phyloP scores from a whole-genome alignment of 108 stramenopile species.

The Stephanodiscus triporus region DNA sequence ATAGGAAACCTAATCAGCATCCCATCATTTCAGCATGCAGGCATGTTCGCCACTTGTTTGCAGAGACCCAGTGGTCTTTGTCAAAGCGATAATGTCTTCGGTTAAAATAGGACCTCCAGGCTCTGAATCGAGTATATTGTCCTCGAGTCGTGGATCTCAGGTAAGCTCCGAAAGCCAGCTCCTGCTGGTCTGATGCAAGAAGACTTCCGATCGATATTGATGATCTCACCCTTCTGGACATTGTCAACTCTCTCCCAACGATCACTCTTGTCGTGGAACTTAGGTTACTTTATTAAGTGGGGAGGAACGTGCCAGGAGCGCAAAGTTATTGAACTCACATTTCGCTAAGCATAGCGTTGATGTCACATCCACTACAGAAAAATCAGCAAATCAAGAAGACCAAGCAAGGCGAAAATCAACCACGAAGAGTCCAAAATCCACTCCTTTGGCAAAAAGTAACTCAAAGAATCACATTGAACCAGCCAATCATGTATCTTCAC shows the following conservation, averaged over 20 bases:
- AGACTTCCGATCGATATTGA: too few relatives aligned
- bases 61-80: slow-evolving; percentile 70
- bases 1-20: too few relatives aligned
- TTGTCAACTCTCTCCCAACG: background rate
- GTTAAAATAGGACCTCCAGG: slow-evolving; percentile 45
- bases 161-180: background rate
- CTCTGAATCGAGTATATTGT: slow-evolving; percentile 33
- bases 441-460: slow-evolving; percentile 32
- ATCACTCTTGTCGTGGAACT: slow-evolving; percentile 1
- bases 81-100: slow-evolving; percentile 70
- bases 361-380: slow-evolving; percentile 18
- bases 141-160: slow-evolving; percentile 9
- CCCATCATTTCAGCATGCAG: slow-evolving; percentile 30
- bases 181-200: slow-evolving; percentile 2
- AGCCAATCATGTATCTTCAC: slow-evolving; percentile 57
- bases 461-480: slow-evolving; percentile 40
- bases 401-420: slow-evolving; percentile 29
- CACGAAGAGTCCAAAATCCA: slow-evolving; percentile 40
- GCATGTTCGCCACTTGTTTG: slow-evolving; percentile 68
- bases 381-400: slow-evolving; percentile 41
- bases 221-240: background rate
- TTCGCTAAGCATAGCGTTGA: background rate
- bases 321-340: slow-evolving; percentile 48
- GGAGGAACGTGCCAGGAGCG: slow-evolving; percentile 53
- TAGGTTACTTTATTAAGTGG: slow-evolving; percentile 51